These are phyloP conservation scores for Aulographum hederae DNA, from an alignment of 2,329 filamentous ascomycete genomes.

Conservation along the genomic window DNA sequence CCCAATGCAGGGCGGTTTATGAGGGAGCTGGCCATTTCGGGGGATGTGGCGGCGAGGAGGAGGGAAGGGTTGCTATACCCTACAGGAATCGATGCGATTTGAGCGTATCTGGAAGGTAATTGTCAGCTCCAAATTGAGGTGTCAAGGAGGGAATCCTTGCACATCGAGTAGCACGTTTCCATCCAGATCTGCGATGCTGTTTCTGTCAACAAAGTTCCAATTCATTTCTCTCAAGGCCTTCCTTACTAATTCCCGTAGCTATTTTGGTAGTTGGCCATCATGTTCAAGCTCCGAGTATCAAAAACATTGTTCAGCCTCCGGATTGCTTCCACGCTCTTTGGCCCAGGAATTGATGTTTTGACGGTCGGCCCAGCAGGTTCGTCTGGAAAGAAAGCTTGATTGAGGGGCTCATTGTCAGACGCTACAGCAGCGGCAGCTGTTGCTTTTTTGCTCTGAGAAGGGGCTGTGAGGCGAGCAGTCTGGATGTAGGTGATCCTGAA, in stretches of 20 bases:
- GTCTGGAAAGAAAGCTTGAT: constrained; percentile 37
- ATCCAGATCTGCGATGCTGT: constrained; percentile 45
- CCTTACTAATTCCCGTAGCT: constrained; percentile 52
- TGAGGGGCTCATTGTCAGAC: too few relatives aligned
- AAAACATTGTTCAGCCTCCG: constrained; percentile 61
- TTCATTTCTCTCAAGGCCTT: constrained; percentile 3
- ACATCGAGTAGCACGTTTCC: constrained; percentile 58
- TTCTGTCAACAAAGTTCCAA: constrained; percentile 1
- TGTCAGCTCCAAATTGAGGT: constrained; percentile 2
- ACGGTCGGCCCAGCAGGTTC: constrained; percentile 38
- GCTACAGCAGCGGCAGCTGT: too few relatives aligned
- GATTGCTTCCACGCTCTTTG: constrained; percentile 50
- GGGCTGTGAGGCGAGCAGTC: too few relatives aligned
- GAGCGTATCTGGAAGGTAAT: constrained; percentile 44
- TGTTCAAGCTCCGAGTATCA: constrained; percentile 68
- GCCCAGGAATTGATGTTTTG: constrained; percentile 51
- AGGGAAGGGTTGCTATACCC: constrained; percentile 83
- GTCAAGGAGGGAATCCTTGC: constrained; percentile 21
- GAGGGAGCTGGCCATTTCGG: constrained; percentile 62
- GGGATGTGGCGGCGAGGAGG: constrained; percentile 48
- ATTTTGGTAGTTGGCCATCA: constrained; percentile 20
- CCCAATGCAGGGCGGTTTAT: constrained; percentile 82
- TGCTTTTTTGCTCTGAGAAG: too few relatives aligned
- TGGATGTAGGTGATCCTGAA: too few relatives aligned
- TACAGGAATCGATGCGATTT: constrained; percentile 83